Base-by-base conservation (phyloP, 257 asterid species). In the Verbascum thapsus region DNA sequence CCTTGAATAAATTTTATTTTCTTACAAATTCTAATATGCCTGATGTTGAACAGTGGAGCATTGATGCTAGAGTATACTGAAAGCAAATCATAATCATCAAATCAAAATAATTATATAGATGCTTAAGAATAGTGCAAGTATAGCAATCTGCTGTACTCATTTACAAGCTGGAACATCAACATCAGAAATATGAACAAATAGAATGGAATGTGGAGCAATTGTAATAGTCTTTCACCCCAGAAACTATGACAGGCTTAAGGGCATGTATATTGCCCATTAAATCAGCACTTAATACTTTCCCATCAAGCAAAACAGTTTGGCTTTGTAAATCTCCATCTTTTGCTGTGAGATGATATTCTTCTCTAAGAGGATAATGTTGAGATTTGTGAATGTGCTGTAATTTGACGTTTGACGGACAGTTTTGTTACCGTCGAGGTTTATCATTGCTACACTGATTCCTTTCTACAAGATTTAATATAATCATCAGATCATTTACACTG, bases 261-360 rank as follows among this genome's bases (percentile, higher is more conserved):
- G 74, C 64, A 40, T 87, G 94, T 40, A 85, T 83, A 49, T 60
- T 38, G 10, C 94, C 90, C 0, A 35, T 34, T 38, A 80, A 51
- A 72, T 70, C 78, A 13, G 83, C 68, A 2, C 45, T 59, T 30
- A 85, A 69, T 20, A 66, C 73, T 7, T 76, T 66, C 44, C 90
- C 94, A n/a, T 85, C 80, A 41, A 85, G 74, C 71, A 82, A 56
- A 80, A 83, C 77, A 13, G 63, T 74, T 58, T 67, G 86, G 86
- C 94, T 83, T 9, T 74, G 83, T 45, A 83, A 50, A 52, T 85
- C 63, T 17, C 84, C 78, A 55, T 58, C 73, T 72, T 70, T 60
- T 10, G 88, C 84, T 11, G 86, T 85, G 62, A 83, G 74, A 52
- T 85, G 94, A 60, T 83, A 85, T 66, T 83, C 94, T 68, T 80